Evolutionary conservation across 768 basidiomycete species (phyloP).

Genomic region (Mycena haematopus): DNA sequence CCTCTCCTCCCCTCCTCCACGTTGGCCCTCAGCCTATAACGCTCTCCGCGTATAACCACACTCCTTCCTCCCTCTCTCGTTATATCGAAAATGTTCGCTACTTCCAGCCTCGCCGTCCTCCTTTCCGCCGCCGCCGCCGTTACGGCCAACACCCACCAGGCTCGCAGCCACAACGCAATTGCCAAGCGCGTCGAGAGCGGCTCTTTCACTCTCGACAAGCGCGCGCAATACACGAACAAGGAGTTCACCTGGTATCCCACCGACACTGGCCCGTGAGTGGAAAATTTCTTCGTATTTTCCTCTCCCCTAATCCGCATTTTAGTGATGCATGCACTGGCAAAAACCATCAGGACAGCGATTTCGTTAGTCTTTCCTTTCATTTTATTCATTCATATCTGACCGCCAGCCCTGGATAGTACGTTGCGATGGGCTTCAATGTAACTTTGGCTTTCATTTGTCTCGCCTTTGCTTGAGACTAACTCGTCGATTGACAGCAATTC

Average conservation of each 20-base stretch:
- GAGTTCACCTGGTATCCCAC: slow-evolving; percentile 25
- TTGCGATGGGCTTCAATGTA: slow-evolving; percentile 26
- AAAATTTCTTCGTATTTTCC: not conserved
- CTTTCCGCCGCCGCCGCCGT: slow-evolving; percentile 19
- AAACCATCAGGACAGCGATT: slow-evolving; percentile 24
- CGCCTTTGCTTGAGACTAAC: too few species aligned
- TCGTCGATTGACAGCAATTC: slow-evolving; percentile 13
- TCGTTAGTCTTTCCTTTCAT: slow-evolving; percentile 1
- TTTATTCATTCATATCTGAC: not conserved
- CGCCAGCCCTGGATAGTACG: slow-evolving; percentile 11
- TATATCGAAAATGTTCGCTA: slow-evolving; percentile 15
- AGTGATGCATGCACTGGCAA: slow-evolving; percentile 27
- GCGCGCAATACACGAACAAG: not conserved
- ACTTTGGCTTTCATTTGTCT: not conserved
- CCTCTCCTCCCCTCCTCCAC: slow-evolving; percentile 10
- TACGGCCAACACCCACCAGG: slow-evolving; percentile 1
- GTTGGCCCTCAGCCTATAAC: not conserved
- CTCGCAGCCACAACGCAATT: slow-evolving; percentile 5
- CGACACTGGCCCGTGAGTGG: slow-evolving; percentile 21
- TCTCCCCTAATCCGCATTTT: not conserved
- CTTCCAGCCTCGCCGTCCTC: slow-evolving; percentile 15
- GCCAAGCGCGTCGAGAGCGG: slow-evolving; percentile 6
- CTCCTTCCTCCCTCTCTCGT: slow-evolving; percentile 15
- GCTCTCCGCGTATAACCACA: slow-evolving; percentile 12
- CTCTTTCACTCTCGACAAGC: slow-evolving; percentile 3